phyloP scores from a whole-genome alignment of 768 basidiomycete genomes.

The Amanita pseudoporphyria region DNA sequence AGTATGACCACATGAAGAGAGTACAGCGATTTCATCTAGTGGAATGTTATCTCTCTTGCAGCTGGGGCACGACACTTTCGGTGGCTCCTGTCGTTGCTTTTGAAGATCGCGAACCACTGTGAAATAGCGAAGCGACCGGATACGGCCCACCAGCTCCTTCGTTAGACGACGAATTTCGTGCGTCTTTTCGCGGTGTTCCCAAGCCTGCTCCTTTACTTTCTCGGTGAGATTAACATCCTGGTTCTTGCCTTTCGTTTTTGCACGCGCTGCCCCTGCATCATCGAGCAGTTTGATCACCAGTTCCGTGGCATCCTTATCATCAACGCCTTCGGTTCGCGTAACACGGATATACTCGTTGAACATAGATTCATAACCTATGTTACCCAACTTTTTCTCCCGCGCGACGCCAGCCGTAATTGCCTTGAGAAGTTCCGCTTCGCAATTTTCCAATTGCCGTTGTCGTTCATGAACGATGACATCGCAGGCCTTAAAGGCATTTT shows the following conservation, averaged over 20 bases:
- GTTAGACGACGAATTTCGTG: constrained; percentile 77
- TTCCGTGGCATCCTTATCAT: constrained; percentile 68
- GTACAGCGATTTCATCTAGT: constrained; percentile 64
- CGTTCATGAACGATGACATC: constrained; percentile 86
- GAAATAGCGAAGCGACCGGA: constrained; percentile 88
- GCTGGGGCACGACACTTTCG: constrained; percentile 49
- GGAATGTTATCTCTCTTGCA: constrained; percentile 50
- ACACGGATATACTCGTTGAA: constrained; percentile 73
- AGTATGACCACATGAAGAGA: constrained; percentile 89
- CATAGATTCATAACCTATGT: constrained; percentile 59
- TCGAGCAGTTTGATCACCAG: constrained; percentile 50
- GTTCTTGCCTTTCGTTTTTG: constrained; percentile 39
- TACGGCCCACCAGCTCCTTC: constrained; percentile 85
- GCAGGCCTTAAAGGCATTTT: constrained; percentile 85
- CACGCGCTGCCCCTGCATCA: constrained; percentile 41
- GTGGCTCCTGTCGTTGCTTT: constrained; percentile 53
- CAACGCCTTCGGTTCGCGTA: constrained; percentile 59
- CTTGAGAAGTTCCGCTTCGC: constrained; percentile 60
- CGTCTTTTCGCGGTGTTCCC: constrained; percentile 81
- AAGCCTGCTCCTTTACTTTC: constrained; percentile 50
- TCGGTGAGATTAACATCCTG: constrained; percentile 49
- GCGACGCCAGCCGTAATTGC: constrained; percentile 58
- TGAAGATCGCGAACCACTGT: constrained; percentile 85
- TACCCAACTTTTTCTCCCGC: constrained; percentile 60
- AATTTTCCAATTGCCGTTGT: constrained; percentile 67